Base-by-base conservation (phyloP, 2,329 filamentous ascomycete genomes). In the Hypoxylon rubiginosum region DNA sequence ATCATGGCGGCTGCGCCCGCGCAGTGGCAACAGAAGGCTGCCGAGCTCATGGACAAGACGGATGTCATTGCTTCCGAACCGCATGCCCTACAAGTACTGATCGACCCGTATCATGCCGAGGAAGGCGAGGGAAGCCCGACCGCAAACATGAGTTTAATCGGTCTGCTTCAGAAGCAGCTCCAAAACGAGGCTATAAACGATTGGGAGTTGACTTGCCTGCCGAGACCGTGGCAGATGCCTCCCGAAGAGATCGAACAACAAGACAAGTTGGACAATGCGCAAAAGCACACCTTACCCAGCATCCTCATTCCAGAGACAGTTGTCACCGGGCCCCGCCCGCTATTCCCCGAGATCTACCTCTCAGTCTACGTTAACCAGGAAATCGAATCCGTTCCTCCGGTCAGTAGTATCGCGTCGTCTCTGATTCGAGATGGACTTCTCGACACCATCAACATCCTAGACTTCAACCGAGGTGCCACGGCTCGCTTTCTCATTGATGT, bases 331-430 rank as follows among this genome's bases (percentile, higher is more conserved):
- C 84, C 90, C 8, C 89, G 90, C 56, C 86, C 92, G 1, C 84
- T 97, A 48, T 97, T 97, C 77, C 96, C 96, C 0, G 96, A 99
- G 79, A 86, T 97, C 24, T 97, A 94, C 81, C 92, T 97, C 77
- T 98, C 96, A 1, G 93, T 98, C 52, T 99, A 97, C 76, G 86
- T 90, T 5, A 88, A 92, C 69, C 94, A 97, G 77, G 93, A 97
- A 15, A 85, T 97, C 45, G 90, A 95, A 78, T 97, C 95, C 1
- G 96, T 99, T 9, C 96, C 96, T 32, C 86, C 90, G 2, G 88
- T 88, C 10, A 87, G 87, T 3, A 88, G 90, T 76, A 90, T 97
- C 73, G 91, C 94, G 1, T 90, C 94, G 0, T 94, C 91, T 6
- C 82, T 99, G 41, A 86, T 99, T 62, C 89, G 96, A 51, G 96